Evolutionary conservation across 129 eudicot genomes (phyloP).

Genomic region (Scalesia atractyloides): DNA sequence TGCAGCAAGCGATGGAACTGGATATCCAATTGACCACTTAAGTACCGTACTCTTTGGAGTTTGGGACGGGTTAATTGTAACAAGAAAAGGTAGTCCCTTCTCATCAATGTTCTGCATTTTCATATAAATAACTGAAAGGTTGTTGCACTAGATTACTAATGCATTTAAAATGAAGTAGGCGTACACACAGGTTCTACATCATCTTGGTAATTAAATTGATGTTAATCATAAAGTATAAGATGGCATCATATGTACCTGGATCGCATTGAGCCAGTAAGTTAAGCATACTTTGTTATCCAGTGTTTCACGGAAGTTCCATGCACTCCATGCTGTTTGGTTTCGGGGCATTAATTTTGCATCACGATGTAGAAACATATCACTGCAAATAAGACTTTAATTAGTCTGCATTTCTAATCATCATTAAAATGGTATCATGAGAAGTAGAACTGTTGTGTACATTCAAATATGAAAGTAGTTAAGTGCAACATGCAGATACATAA

Average conservation of each 20-base stretch:
- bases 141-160: neutral
- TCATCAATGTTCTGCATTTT: constrained; percentile 57
- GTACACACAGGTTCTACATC: neutral
- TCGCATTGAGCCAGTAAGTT: constrained; percentile 17
- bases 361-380: constrained; percentile 26
- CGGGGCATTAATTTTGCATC: constrained; percentile 13
- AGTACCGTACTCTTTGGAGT: constrained; percentile 53
- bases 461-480: too few species aligned
- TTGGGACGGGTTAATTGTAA: constrained; percentile 67
- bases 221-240: neutral
- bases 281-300: constrained; percentile 17
- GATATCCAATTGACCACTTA: constrained; percentile 73
- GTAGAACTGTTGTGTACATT: too few species aligned
- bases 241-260: constrained; percentile 9
- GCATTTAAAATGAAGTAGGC: neutral
- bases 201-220: neutral
- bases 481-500: neutral
- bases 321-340: constrained; percentile 20
- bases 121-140: neutral
- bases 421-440: too few species aligned
- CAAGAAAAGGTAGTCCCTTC: constrained; percentile 52
- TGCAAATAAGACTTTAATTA: neutral
- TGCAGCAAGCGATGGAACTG: constrained; percentile 80
- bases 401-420: too few species aligned
- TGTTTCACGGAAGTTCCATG: constrained; percentile 1